These are phyloP conservation scores for Coprinellus aureogranulatus DNA, from an alignment of 768 basidiomycete genomes.

Conservation along the genomic window DNA sequence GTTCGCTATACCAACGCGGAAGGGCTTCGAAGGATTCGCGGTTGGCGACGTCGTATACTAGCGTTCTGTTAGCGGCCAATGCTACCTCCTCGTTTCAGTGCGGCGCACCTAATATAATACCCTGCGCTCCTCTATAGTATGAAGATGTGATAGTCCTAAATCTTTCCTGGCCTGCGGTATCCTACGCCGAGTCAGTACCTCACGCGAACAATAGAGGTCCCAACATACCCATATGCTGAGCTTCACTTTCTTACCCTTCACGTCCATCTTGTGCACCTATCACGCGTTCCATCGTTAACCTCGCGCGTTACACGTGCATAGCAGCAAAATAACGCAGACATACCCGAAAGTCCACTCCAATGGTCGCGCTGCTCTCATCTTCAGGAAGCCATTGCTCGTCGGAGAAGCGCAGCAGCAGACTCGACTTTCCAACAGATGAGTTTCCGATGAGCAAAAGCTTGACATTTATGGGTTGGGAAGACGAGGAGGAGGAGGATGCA, in stretches of 20 bases:
- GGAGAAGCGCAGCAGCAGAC: constrained; percentile 89
- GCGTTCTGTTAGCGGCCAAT: neutral
- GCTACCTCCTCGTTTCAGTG: neutral
- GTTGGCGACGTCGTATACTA: constrained; percentile 94
- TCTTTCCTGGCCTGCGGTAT: constrained; percentile 95
- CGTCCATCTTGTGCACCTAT: constrained; percentile 86
- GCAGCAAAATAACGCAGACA: constrained; percentile 24
- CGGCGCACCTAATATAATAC: constrained; percentile 65
- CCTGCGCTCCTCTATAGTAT: constrained; percentile 90
- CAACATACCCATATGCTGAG: constrained; percentile 92
- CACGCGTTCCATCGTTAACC: constrained; percentile 3
- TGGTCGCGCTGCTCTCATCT: constrained; percentile 84
- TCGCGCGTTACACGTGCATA: neutral
- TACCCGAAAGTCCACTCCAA: constrained; percentile 83
- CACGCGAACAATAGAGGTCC: neutral
- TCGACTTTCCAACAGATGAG: constrained; percentile 90
- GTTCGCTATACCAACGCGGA: constrained; percentile 88
- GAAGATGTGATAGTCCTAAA: constrained; percentile 94
- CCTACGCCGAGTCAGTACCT: constrained; percentile 42
- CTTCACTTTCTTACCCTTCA: constrained; percentile 82
- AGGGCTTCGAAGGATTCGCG: constrained; percentile 92
- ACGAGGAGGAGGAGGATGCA: constrained; percentile 19
- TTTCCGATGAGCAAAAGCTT: constrained; percentile 86
- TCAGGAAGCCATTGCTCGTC: constrained; percentile 94
- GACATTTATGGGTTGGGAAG: constrained; percentile 57